Evolutionary conservation across 257 asterid species (phyloP), one percentile per base, ranked within the genome.

Genomic region (Coffea canephora): DNA sequence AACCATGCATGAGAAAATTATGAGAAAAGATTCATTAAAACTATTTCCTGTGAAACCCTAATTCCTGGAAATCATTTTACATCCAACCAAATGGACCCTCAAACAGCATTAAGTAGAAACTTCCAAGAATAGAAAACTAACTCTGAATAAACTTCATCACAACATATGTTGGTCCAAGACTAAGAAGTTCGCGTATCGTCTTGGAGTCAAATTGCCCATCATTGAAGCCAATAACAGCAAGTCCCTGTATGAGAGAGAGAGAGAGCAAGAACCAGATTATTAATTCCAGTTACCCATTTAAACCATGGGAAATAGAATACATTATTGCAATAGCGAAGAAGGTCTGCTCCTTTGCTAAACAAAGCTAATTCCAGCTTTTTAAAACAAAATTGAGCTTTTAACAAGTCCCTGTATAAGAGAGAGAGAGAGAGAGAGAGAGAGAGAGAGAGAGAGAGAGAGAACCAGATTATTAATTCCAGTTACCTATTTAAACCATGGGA

Each of bases 161-260:
- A 79, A 94, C 88, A 83, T 90, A 96, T 57, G 99, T 92, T 69
- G 98, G 98, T 75, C 97, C 98, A 86, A 96, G 94, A 83, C 99
- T 96, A 75, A 96, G 93, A 87, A 96, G 89, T 87, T 89, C 96
- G 4, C 92, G 91, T 78, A 89, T 76, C 77, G 96, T 89, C 87
- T 86, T 87, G 49, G 88, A 65, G 85, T 85, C 72, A 81, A 95
- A 79, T 3, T 80, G 71, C 66, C 89, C 94, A 54, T 79, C 11
- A 85, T 92, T 92, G 81, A 96, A 91, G 54, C 96, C 97, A 84
- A 96, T 82, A 76, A 96, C 83, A 78, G 94, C 77, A 83, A 96
- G 94, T 27, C 91, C 99, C 99, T 96, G 93, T 67, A 81, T 71
- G 48, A n/a, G 57, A 65, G 39, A 41, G 82, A 55, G 45, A 65